Evolutionary conservation across 176 grass and related monocot genomes (phyloP).

Genomic region (Carex parvula): DNA sequence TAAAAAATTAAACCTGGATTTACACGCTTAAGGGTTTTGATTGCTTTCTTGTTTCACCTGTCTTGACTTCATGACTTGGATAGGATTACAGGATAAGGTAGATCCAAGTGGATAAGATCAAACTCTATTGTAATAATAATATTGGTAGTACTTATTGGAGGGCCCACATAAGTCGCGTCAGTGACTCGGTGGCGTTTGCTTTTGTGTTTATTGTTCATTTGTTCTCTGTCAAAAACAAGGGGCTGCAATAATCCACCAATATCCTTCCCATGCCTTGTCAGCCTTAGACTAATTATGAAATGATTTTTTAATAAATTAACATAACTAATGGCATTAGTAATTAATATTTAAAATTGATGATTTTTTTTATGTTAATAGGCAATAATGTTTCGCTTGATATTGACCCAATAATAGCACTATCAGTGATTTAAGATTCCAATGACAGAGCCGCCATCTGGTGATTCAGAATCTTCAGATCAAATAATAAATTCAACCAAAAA

Average conservation of each 20-base stretch:
- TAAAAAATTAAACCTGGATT: background rate
- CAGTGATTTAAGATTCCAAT: background rate
- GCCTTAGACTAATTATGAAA: background rate
- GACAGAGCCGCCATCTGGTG: background rate
- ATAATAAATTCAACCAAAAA: background rate
- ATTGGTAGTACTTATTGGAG: background rate
- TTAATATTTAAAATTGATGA: background rate
- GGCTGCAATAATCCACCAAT: background rate
- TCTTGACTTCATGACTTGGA: background rate
- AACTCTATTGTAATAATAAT: background rate
- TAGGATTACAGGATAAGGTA: background rate
- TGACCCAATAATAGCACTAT: background rate
- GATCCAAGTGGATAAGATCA: background rate
- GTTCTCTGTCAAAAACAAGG: background rate
- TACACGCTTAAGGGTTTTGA: background rate
- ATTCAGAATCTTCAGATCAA: background rate
- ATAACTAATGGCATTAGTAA: background rate
- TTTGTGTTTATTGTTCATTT: background rate
- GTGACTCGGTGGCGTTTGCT: background rate
- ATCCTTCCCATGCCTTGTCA: background rate
- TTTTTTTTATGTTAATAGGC: background rate
- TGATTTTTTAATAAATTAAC: background rate
- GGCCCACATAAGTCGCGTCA: background rate
- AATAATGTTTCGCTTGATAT: background rate
- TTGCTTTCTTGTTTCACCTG: slow-evolving; percentile 1